Base-by-base conservation (phyloP, 2,329 filamentous ascomycete species). In the Trichoderma polysporum region DNA sequence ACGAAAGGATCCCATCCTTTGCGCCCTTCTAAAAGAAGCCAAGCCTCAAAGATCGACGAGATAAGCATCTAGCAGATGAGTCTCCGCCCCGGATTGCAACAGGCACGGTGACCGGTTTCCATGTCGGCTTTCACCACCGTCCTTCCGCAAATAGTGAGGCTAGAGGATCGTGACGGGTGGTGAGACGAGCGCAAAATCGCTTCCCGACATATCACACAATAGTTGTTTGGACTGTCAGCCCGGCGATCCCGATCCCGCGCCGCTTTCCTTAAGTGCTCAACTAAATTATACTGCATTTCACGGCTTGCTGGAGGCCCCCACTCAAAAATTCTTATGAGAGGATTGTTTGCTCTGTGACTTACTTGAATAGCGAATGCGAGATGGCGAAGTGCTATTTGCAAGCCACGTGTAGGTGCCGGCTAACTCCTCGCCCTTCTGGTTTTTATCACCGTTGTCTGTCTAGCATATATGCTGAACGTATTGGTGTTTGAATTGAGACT, bases 231-330 rank as follows among this genome's bases (percentile, higher is more conserved):
- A 1, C 9, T 22, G 62, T 45, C 60, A 54, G 50, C 60, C 47
- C 60, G 60, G 60, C 60, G 50, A 64, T 33, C 50, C 50, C 60
- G 50, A 31, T 19, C 9, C 60, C 37, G 60, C 60, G 29, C 57
- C 7, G 52, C 17, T 17, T 17, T 49, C 29, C 57, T 22, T 12
- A 33, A 47, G 10, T 13, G 54, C 56, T 25, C 59, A 31, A 27
- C 37, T n/a, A 37, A 56, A 62, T 41, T 9, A 17, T 45, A 45
- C 37, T 25, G 5, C 39, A 41, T 29, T 31, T 35, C 10, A 19
- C 29, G 45, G 33, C 29, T 27, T 35, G 45, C 33, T 47, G 45
- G 22, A 35, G 57, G 15, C n/a, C 15, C 33, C n/a, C 8, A n/a
- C n/a, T 27, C 8, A 35, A 10, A 39, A 3, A 22, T 39, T 1